Evolutionary conservation across 2,329 filamentous ascomycete genomes (phyloP).

Genomic region (Bertia moriformis): DNA sequence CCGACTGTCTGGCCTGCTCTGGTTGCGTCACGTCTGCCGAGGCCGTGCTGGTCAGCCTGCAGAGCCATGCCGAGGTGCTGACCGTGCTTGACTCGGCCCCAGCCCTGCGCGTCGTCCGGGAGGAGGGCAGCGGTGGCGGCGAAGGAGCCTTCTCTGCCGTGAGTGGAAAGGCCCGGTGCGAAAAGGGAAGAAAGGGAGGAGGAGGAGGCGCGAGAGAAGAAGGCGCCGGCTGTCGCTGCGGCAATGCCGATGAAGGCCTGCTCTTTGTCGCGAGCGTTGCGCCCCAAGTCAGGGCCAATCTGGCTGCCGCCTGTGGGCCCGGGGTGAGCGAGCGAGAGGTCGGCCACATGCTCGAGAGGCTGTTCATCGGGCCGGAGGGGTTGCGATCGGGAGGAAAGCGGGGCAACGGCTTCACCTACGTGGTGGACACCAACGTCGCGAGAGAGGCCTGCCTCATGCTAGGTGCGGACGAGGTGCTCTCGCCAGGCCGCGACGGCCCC

Average conservation of each 20-base stretch:
- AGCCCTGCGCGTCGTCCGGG: constrained; percentile 10
- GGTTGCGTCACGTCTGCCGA: constrained; percentile 96
- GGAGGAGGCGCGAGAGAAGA: constrained; percentile 25
- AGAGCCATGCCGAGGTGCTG: constrained; percentile 85
- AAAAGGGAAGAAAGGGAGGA: too few species aligned
- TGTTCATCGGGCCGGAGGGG: constrained; percentile 58
- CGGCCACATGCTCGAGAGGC: constrained; percentile 67
- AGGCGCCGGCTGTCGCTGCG: constrained; percentile 19
- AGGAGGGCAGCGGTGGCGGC: background rate
- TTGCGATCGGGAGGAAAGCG: constrained; percentile 56
- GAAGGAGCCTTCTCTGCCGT: background rate
- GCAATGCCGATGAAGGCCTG: constrained; percentile 37
- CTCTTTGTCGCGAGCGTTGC: constrained; percentile 87
- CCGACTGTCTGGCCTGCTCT: constrained; percentile 92
- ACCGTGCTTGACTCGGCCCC: constrained; percentile 60
- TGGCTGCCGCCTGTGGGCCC: constrained; percentile 69
- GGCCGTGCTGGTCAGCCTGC: constrained; percentile 86
- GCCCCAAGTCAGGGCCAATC: constrained; percentile 75
- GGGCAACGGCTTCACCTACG: constrained; percentile 71
- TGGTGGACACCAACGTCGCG: constrained; percentile 76
- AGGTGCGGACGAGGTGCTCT: constrained; percentile 58
- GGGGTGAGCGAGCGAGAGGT: constrained; percentile 59
- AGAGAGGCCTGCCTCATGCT: constrained; percentile 73
- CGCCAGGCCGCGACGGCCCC: constrained; percentile 8
- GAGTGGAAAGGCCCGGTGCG: constrained; percentile 1